Percentiles rank a stretch among this genome's conserved stretches.
phyloP scores from a whole-genome alignment of 169 alveolate species.

The Eimeria necatrix region DNA sequence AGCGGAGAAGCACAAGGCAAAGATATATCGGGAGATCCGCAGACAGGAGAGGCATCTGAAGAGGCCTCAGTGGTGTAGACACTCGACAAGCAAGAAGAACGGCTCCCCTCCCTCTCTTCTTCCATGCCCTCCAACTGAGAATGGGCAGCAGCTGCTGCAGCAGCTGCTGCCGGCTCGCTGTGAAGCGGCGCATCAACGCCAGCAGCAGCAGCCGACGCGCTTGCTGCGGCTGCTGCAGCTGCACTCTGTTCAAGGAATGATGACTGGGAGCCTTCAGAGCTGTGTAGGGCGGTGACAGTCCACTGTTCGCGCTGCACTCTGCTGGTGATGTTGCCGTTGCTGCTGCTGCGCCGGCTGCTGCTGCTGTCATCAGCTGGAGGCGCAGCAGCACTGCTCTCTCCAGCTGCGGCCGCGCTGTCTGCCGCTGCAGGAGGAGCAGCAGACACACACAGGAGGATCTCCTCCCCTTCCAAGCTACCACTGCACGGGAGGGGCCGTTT shows the following conservation, averaged over 20 bases:
- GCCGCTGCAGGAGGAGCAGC: slow-evolving; percentile 45
- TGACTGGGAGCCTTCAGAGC: background rate
- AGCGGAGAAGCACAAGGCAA: background rate
- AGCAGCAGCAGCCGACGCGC: background rate
- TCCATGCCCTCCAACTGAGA: background rate
- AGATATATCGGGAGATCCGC: background rate
- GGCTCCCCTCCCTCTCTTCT: background rate
- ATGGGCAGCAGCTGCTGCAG: background rate
- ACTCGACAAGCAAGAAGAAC: background rate
- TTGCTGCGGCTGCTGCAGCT: slow-evolving; percentile 28
- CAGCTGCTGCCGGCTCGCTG: background rate
- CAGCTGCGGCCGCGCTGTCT: background rate
- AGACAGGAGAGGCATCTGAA: slow-evolving; percentile 3
- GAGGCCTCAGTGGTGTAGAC: slow-evolving; percentile 5
- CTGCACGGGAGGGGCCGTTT: slow-evolving; percentile 18
- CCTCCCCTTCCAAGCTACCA: slow-evolving; percentile 6
- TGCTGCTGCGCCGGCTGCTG: slow-evolving; percentile 20
- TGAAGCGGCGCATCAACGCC: background rate
- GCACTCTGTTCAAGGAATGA: background rate
- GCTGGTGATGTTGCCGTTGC: background rate
- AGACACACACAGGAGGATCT: background rate
- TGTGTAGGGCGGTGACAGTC: background rate
- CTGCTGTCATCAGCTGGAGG: background rate
- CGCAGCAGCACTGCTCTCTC: background rate
- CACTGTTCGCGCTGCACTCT: background rate